Base-by-base conservation (phyloP, 371 early-diverging fungal species). In the Mucor racemosus region DNA sequence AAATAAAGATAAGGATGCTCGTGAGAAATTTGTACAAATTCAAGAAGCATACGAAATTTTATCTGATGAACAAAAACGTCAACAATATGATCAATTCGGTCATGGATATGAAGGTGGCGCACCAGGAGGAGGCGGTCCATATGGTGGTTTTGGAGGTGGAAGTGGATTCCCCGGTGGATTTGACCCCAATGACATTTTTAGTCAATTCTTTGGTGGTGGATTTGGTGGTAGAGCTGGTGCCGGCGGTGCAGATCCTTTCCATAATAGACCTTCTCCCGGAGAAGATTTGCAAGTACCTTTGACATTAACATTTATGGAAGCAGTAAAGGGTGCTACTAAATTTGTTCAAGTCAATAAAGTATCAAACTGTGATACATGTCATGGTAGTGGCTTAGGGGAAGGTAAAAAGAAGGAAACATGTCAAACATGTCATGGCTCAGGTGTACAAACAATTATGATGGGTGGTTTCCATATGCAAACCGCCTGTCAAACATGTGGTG, bases 1-100 rank as follows among this genome's bases (percentile, higher is more conserved):
- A 15, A 96, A 95, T 87, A 96, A 92, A 74, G 94, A 91, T 38
- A 81, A 88, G 39, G 84, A 81, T 1, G 95, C 97, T 19, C 92
- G 95, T 60, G 97, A 96, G 68, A 94, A 94, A 78, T 98, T 98
- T 82, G 85, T 94, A 6, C 92, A 98, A 79, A 91, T 98, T 64
- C 97, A 98, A 77, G 92, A 95, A 69, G 97, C 98, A 1, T 98
- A 98, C 74, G 96, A 97, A 82, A 91, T 95, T 53, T 74, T 97
- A n/a, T 93, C 93, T 3, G 96, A 97, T 65, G 92, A 92, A 40
- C 74, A 87, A 69, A 97, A 97, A 76, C 87, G 94, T 46, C 84
- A 90, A 9, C 84, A 89, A 33, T 97, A 93, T 64, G 97, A 97
- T 78, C 91, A 91, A 76, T 94, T 90, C 76, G 97, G 97, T 0